Evolutionary conservation across 495 filamentous ascomycete genomes (phyloP).

Genomic region (Penicillium steckii): DNA sequence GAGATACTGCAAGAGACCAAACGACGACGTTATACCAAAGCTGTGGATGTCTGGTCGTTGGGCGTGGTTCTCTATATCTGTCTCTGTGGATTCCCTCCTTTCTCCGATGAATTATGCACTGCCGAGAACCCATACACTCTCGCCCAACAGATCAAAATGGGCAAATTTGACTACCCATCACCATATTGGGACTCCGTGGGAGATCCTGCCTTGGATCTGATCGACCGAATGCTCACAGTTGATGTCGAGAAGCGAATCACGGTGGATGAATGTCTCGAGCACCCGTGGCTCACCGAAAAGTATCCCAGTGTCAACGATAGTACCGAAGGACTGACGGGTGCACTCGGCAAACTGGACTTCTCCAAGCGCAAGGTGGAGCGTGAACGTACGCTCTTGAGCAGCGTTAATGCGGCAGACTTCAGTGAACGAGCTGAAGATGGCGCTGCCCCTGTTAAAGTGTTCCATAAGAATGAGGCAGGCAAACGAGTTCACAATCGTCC

Average conservation of each 20-base stretch:
- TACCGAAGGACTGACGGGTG: constrained; percentile 87
- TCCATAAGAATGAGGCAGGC: constrained; percentile 66
- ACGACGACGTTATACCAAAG: constrained; percentile 85
- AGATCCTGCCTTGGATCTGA: constrained; percentile 88
- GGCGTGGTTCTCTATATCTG: constrained; percentile 99
- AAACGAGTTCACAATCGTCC: constrained; percentile 42
- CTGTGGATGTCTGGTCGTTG: constrained; percentile 95
- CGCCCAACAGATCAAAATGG: constrained; percentile 86
- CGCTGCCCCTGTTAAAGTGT: constrained; percentile 68
- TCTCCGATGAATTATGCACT: constrained; percentile 87
- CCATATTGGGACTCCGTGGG: constrained; percentile 96
- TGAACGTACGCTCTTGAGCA: constrained; percentile 81
- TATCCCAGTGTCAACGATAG: constrained; percentile 63
- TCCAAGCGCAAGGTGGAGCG: constrained; percentile 73
- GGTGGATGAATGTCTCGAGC: constrained; percentile 84
- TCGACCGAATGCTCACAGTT: constrained; percentile 91
- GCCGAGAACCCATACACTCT: constrained; percentile 78
- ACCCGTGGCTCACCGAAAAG: constrained; percentile 78
- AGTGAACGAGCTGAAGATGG: constrained; percentile 57
- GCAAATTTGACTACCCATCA: constrained; percentile 89
- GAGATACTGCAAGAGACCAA: constrained; percentile 82
- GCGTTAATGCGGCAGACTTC: constrained; percentile 75
- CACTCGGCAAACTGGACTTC: constrained; percentile 79
- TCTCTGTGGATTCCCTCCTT: constrained; percentile 95
- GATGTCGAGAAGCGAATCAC: constrained; percentile 80